Percentiles rank a stretch among this genome's conserved stretches.
These are phyloP conservation scores for Cupressus sempervirens DNA, from an alignment of 75 land plant genomes.

Conservation along the genomic window DNA sequence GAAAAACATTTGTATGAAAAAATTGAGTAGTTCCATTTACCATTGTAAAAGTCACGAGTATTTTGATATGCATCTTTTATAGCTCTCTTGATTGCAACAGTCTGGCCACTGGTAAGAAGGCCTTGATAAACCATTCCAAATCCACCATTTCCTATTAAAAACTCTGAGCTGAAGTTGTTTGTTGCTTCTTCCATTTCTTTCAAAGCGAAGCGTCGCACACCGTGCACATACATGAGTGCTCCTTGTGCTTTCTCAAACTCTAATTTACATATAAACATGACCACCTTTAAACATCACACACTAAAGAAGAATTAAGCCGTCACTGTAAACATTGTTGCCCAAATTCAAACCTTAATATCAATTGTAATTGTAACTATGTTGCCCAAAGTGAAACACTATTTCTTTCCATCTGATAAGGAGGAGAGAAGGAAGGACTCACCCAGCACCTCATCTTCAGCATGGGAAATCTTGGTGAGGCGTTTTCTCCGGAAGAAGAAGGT, in stretches of 20 bases:
- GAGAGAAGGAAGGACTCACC: no score
- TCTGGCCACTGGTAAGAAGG: slow-evolving; percentile 12
- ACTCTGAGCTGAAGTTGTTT: slow-evolving; percentile 33
- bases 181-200: slow-evolving; percentile 38
- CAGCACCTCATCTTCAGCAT: no score
- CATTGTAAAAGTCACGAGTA: slow-evolving; percentile 32
- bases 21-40: slow-evolving; percentile 12
- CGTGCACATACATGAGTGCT: neutral
- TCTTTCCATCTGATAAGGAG: no score
- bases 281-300: no score
- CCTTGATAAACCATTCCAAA: slow-evolving; percentile 51
- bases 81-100: slow-evolving; percentile 40
- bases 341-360: no score
- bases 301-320: no score
- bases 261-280: no score
- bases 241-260: neutral
- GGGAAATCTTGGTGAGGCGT: no score
- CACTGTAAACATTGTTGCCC: no score
- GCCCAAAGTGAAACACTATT: no score
- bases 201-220: slow-evolving; percentile 13
- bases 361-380: no score
- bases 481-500: no score
- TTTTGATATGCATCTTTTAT: slow-evolving; percentile 19
- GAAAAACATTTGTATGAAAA: neutral
- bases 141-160: slow-evolving; percentile 39